Percentiles rank a stretch among this genome's conserved stretches.
Conservation (phyloP, 2,329 filamentous ascomycete genomes). For the Fusarium sp. region DNA sequence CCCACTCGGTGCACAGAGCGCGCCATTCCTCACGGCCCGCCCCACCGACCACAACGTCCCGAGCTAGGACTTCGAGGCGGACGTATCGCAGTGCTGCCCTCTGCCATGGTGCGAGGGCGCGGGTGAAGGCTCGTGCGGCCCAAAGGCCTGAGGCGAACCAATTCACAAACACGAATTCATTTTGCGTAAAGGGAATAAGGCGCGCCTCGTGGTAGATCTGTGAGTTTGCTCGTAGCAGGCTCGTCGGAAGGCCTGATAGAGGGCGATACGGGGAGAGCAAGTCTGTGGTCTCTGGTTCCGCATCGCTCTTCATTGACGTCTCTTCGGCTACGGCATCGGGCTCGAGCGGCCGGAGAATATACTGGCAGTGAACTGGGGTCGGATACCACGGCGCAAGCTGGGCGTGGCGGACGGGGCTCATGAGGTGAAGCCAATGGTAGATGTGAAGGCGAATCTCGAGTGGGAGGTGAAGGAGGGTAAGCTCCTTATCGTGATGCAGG, state of each 20-base stretch:
- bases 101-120: conserved; percentile 60
- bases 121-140: conserved; percentile 57
- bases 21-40: conserved; percentile 53
- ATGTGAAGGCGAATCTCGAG: conserved; percentile 64
- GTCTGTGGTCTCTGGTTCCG: too few species aligned
- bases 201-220: conserved; percentile 62
- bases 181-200: conserved; percentile 57
- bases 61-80: conserved; percentile 58
- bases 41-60: conserved; percentile 54
- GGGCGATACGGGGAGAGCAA: conserved; percentile 56
- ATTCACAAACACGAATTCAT: conserved; percentile 64
- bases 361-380: conserved; percentile 51
- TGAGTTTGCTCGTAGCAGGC: conserved; percentile 56
- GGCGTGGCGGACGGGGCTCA: conserved; percentile 56
- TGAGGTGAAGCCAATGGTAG: conserved; percentile 60
- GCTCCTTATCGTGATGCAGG: conserved; percentile 5
- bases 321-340: background rate
- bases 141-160: conserved; percentile 63
- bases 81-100: conserved; percentile 57
- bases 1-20: conserved; percentile 56
- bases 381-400: conserved; percentile 61
- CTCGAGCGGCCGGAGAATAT: conserved; percentile 49
- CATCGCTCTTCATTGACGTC: background rate
- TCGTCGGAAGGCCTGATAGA: conserved; percentile 58
- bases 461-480: conserved; percentile 55